These are phyloP conservation scores for Striga asiatica DNA, from an alignment of 257 asterid species.

Conservation along the genomic window DNA sequence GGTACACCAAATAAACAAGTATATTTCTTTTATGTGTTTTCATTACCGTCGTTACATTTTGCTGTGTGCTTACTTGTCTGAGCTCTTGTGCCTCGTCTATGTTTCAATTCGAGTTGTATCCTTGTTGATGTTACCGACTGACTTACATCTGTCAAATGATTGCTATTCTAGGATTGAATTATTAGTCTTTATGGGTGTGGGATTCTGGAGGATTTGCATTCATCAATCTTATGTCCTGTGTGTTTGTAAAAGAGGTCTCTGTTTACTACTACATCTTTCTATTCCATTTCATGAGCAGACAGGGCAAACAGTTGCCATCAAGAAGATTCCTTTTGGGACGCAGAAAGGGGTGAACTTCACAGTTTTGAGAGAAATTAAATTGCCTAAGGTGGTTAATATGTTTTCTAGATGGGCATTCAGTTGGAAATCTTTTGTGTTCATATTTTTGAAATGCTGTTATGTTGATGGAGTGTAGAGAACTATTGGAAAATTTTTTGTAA, in stretches of 20 bases:
- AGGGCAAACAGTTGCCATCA: constrained; percentile 86
- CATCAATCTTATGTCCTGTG: background rate
- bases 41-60: background rate
- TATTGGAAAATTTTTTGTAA: background rate
- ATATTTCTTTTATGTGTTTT: background rate
- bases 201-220: constrained; percentile 1
- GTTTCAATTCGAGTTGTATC: background rate
- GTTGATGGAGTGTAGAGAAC: background rate
- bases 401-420: background rate
- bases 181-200: background rate
- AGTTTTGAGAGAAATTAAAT: constrained; percentile 83
- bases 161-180: constrained; percentile 7
- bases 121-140: background rate
- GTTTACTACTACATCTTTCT: background rate
- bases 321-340: constrained; percentile 89
- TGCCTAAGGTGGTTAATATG: constrained; percentile 44
- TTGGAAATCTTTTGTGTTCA: background rate
- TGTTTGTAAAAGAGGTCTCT: background rate
- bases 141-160: background rate
- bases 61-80: background rate
- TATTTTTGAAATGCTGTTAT: background rate
- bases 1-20: constrained; percentile 27
- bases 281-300: constrained; percentile 45
- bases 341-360: constrained; percentile 96
- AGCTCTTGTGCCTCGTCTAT: constrained; percentile 9